Conservation (phyloP, 2,329 filamentous ascomycete genomes). For the Alternaria triticina region DNA sequence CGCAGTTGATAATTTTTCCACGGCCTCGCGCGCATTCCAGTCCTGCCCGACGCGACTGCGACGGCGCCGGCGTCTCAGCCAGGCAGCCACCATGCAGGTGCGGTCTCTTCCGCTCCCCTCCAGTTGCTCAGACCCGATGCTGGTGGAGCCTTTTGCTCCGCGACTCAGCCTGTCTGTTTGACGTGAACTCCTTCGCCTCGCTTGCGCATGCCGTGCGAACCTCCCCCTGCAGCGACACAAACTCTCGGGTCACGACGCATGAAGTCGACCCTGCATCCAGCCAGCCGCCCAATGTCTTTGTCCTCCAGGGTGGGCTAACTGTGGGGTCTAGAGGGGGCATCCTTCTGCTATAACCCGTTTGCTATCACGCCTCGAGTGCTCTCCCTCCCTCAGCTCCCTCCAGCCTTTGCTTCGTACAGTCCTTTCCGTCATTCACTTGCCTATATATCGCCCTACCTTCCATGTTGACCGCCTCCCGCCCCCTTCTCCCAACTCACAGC, state of each 20-base stretch:
- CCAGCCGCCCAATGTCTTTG: conserved; percentile 15
- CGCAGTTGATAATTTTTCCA: neutral
- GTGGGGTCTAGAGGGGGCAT: conserved; percentile 7
- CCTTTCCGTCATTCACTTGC: conserved; percentile 7
- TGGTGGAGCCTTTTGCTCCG: conserved; percentile 2
- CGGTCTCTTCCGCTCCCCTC: conserved; percentile 21
- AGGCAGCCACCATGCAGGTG: conserved; percentile 18
- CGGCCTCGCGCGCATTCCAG: neutral
- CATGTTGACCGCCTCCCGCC: conserved; percentile 26
- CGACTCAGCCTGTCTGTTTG: conserved; percentile 25
- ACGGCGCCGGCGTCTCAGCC: conserved; percentile 27
- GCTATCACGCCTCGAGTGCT: conserved; percentile 9
- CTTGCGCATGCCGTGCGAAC: conserved; percentile 23
- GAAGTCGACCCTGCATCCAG: conserved; percentile 24
- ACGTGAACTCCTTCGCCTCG: conserved; percentile 26
- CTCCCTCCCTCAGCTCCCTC: conserved; percentile 4
- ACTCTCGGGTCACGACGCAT: conserved; percentile 22
- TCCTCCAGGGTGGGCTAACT: conserved; percentile 3
- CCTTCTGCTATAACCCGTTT: conserved; percentile 12
- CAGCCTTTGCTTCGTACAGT: conserved; percentile 13
- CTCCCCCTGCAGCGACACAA: conserved; percentile 18
- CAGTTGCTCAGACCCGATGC: conserved; percentile 9
- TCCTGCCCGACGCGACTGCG: neutral
- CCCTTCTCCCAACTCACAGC: conserved; percentile 12
- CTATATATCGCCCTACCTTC: conserved; percentile 7